phyloP scores from a whole-genome alignment of 1,284 basidiomycete genomes.

The Mycosarcoma mackinlayi region DNA sequence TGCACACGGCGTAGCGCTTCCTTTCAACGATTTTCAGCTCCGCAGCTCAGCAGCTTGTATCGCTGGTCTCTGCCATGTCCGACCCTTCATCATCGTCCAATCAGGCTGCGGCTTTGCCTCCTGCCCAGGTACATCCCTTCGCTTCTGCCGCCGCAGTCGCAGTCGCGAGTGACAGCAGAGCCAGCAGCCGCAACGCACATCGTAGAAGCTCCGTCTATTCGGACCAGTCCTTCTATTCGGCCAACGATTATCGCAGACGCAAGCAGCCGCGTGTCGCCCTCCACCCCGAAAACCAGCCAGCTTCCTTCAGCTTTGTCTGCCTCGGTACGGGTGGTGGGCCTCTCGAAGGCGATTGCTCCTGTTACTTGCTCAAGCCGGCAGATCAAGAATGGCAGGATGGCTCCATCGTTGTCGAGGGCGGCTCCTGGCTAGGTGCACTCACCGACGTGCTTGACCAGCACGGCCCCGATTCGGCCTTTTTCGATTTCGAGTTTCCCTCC shows the following conservation, averaged over 20 bases:
- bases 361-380: constrained; percentile 69
- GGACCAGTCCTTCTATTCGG: constrained; percentile 46
- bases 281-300: constrained; percentile 38
- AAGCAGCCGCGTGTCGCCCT: constrained; percentile 41
- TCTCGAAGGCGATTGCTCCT: constrained; percentile 68
- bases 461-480: constrained; percentile 54
- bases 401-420: constrained; percentile 67
- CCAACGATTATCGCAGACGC: constrained; percentile 37
- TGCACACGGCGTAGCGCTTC: background rate
- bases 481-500: constrained; percentile 55
- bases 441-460: constrained; percentile 56
- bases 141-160: background rate
- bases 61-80: background rate
- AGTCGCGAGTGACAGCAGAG: background rate
- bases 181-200: constrained; percentile 15
- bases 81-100: background rate
- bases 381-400: constrained; percentile 64
- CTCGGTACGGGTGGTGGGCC: constrained; percentile 70
- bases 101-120: constrained; percentile 6
- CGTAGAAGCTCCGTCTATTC: constrained; percentile 30
- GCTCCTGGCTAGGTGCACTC: constrained; percentile 64
- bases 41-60: background rate
- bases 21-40: background rate
- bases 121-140: constrained; percentile 4
- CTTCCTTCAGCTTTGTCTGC: constrained; percentile 63